phyloP scores from a whole-genome alignment of 1,284 basidiomycete genomes.

The Coniophora puteana region DNA sequence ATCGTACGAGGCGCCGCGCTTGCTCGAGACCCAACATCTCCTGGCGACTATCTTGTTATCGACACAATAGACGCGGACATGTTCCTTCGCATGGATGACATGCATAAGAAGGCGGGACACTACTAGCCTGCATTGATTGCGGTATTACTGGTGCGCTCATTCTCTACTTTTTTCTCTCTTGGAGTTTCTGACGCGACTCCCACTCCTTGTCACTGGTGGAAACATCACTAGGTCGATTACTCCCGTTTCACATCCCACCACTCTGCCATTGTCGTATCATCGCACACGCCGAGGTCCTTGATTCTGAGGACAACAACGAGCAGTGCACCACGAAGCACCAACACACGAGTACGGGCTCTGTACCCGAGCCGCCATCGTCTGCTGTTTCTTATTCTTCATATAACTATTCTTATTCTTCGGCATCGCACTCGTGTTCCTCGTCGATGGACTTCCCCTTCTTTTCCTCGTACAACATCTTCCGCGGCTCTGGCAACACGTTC shows the following conservation, averaged over 20 bases:
- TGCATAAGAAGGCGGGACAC: slow-evolving; percentile 8
- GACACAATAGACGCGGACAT: slow-evolving; percentile 25
- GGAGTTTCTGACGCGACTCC: no score
- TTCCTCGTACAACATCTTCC: slow-evolving; percentile 40
- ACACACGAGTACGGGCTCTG: slow-evolving; percentile 70
- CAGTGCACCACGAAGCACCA: slow-evolving; percentile 62
- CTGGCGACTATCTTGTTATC: slow-evolving; percentile 20
- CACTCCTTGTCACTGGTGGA: no score
- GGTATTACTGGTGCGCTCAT: no score
- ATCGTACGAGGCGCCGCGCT: slow-evolving; percentile 23
- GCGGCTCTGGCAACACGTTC: slow-evolving; percentile 52
- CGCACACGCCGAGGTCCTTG: no score
- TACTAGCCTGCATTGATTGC: no score
- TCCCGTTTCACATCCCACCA: no score
- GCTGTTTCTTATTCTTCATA: slow-evolving; percentile 54
- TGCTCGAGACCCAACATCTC: slow-evolving; percentile 12
- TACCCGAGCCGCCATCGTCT: slow-evolving; percentile 59
- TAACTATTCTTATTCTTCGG: slow-evolving; percentile 40
- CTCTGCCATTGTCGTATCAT: no score
- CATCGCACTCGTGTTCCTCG: slow-evolving; percentile 40
- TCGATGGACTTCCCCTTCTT: slow-evolving; percentile 65
- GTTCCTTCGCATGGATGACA: slow-evolving; percentile 19
- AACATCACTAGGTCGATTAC: no score
- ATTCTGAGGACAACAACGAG: no score
- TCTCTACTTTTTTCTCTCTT: no score